These are phyloP conservation scores for Beauveria caledonica DNA, from an alignment of 2,329 filamentous ascomycete genomes.

Conservation along the genomic window DNA sequence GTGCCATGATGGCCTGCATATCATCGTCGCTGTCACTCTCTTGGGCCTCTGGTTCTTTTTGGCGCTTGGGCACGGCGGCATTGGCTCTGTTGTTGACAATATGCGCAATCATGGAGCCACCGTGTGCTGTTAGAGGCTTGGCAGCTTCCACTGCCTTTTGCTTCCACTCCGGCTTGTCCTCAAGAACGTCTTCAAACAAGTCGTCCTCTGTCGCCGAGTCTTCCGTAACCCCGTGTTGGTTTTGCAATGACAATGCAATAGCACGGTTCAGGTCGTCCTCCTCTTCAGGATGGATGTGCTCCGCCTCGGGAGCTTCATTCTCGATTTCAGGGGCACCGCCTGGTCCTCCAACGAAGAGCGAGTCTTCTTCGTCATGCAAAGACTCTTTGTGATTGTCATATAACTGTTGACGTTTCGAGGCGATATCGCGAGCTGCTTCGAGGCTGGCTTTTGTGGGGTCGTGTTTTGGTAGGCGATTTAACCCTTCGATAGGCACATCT, in stretches of 20 bases:
- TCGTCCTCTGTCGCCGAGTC: slow-evolving; percentile 30
- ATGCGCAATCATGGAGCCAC: slow-evolving; percentile 58
- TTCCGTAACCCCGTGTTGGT: slow-evolving; percentile 39
- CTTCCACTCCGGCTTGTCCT: slow-evolving; percentile 40
- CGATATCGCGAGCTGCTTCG: slow-evolving; percentile 20
- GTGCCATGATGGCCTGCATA: slow-evolving; percentile 65
- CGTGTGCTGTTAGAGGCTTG: slow-evolving; percentile 42
- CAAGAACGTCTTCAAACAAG: slow-evolving; percentile 41
- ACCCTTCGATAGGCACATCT: slow-evolving; percentile 82
- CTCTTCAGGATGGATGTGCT: slow-evolving; percentile 30
- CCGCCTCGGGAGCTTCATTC: slow-evolving; percentile 26
- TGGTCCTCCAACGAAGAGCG: slow-evolving; percentile 37
- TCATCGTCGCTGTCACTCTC: slow-evolving; percentile 74
- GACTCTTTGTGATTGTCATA: slow-evolving; percentile 16
- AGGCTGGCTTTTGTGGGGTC: slow-evolving; percentile 17
- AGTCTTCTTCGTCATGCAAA: slow-evolving; percentile 34
- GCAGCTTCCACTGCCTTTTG: slow-evolving; percentile 43
- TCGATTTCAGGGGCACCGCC: slow-evolving; percentile 18
- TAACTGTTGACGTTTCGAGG: slow-evolving; percentile 21
- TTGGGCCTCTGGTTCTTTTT: slow-evolving; percentile 15
- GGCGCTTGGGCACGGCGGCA: slow-evolving; percentile 44
- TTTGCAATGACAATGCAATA: slow-evolving; percentile 76
- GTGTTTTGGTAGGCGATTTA: slow-evolving; percentile 71
- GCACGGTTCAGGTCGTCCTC: slow-evolving; percentile 65
- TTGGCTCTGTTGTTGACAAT: slow-evolving; percentile 67